Evolutionary conservation across 1,284 basidiomycete species (phyloP).

Genomic region (Ganoderma lingzhi): DNA sequence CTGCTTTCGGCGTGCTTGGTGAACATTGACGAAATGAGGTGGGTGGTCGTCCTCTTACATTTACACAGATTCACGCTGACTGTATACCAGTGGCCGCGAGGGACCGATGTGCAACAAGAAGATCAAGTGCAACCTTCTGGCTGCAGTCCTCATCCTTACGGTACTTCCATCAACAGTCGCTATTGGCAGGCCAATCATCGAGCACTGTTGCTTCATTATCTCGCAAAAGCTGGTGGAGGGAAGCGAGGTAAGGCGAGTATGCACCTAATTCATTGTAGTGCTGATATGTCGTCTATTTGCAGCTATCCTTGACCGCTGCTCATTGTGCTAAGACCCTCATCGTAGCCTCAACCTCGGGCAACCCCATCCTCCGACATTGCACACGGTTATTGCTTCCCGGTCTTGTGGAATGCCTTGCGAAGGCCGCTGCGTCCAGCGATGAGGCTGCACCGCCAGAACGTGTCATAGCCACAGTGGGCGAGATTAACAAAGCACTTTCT

Average conservation of each 20-base stretch:
- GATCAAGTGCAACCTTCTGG: slow-evolving; percentile 91
- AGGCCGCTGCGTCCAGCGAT: slow-evolving; percentile 64
- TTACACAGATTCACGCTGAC: background rate
- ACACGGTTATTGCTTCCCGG: slow-evolving; percentile 80
- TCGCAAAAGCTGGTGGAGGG: slow-evolving; percentile 76
- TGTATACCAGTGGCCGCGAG: slow-evolving; percentile 69
- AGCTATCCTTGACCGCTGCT: slow-evolving; percentile 85
- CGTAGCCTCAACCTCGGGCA: slow-evolving; percentile 66
- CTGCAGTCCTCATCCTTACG: slow-evolving; percentile 87
- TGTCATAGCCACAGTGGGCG: slow-evolving; percentile 70
- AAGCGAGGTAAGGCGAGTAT: slow-evolving; percentile 64
- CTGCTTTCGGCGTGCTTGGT: slow-evolving; percentile 86
- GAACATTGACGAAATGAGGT: slow-evolving; percentile 94
- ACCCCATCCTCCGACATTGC: slow-evolving; percentile 76
- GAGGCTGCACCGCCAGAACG: slow-evolving; percentile 63
- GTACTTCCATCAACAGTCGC: slow-evolving; percentile 74
- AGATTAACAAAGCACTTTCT: slow-evolving; percentile 85
- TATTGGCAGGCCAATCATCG: slow-evolving; percentile 80
- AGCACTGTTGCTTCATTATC: slow-evolving; percentile 87
- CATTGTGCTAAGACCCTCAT: slow-evolving; percentile 90
- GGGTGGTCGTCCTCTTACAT: slow-evolving; percentile 37
- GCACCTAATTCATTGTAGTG: slow-evolving; percentile 7
- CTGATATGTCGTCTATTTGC: slow-evolving; percentile 24
- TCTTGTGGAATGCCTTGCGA: slow-evolving; percentile 81
- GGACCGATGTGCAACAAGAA: slow-evolving; percentile 84